phyloP scores from a whole-genome alignment of 2,329 filamentous ascomycete genomes.

The Macrophomina tecta region DNA sequence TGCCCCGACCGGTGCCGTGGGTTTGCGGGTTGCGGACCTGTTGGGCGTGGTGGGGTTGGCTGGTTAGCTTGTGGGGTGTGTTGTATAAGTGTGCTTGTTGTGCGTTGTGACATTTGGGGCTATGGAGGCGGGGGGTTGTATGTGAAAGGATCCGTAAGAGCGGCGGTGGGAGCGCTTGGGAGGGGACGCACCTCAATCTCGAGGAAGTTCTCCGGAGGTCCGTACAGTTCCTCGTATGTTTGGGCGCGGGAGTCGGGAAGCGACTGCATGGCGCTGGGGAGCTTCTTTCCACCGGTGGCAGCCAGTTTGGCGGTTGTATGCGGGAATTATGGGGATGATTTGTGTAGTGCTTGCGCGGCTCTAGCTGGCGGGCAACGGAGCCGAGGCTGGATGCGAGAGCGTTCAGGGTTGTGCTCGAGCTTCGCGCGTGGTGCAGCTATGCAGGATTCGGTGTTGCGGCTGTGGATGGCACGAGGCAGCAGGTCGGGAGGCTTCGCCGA shows the following conservation, averaged over 20 bases:
- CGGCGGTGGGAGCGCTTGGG: constrained; percentile 1
- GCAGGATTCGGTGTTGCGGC: constrained; percentile 8
- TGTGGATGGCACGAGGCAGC: constrained; percentile 7
- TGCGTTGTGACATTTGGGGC: neutral
- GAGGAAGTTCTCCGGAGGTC: constrained; percentile 96
- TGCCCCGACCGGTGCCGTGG: constrained; percentile 89
- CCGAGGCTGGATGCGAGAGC: neutral
- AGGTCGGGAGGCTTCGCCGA: constrained; percentile 14
- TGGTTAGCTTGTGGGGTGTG: constrained; percentile 12
- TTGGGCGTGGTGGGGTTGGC: constrained; percentile 30
- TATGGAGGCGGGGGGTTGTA: neutral
- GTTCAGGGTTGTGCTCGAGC: neutral
- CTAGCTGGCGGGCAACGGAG: neutral
- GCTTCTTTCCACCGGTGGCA: constrained; percentile 6
- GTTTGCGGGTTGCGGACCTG: constrained; percentile 93
- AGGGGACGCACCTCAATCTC: constrained; percentile 81
- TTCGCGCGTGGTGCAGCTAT: neutral
- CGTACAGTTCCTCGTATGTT: constrained; percentile 99
- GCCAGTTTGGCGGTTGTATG: constrained; percentile 13
- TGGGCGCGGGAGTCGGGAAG: constrained; percentile 78
- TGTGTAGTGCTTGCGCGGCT: neutral
- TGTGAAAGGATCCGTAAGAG: neutral
- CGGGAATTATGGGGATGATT: neutral
- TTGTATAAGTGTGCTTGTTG: neutral
- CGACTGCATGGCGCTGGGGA: constrained; percentile 60